A percentile compares a stretch with the other conserved stretches of the same genome.
These are phyloP conservation scores for Heliophila coronopifolia DNA, from an alignment of 441 rosid genomes.

Conservation along the genomic window DNA sequence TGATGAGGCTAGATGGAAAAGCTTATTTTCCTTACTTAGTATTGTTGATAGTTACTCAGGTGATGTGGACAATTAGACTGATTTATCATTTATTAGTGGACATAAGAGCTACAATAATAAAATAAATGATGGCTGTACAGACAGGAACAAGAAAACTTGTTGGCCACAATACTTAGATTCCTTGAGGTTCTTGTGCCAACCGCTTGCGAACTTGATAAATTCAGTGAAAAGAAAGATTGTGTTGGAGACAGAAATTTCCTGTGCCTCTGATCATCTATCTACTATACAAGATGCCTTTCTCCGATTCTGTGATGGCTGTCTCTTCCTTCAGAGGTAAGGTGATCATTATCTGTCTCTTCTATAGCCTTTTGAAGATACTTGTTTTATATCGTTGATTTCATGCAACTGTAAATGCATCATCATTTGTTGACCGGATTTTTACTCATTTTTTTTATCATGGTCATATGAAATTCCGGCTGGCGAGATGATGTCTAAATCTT, in stretches of 20 bases:
- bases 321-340: conserved; percentile 45
- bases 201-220: conserved; percentile 64
- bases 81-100: conserved; percentile 10
- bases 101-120: conserved; percentile 26
- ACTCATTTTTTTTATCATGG: background rate
- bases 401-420: background rate
- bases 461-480: conserved; percentile 7
- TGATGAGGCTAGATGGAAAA: conserved; percentile 38
- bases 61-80: conserved; percentile 12
- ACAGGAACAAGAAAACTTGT: conserved; percentile 34
- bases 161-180: conserved; percentile 44
- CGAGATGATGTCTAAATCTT: conserved; percentile 8
- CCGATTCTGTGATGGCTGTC: conserved; percentile 47
- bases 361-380: conserved; percentile 12
- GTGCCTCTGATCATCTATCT: conserved; percentile 36
- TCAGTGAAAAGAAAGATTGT: conserved; percentile 49
- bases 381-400: background rate
- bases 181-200: conserved; percentile 73
- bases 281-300: conserved; percentile 52
- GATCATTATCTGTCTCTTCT: conserved; percentile 19
- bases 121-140: conserved; percentile 26
- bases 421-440: background rate
- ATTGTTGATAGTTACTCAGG: conserved; percentile 35
- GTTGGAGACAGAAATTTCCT: conserved; percentile 37
- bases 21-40: conserved; percentile 41